Evolutionary conservation across 805 yeast genomes (phyloP), one percentile per base, ranked within the genome.

Genomic region (Yarrowia porcina): DNA sequence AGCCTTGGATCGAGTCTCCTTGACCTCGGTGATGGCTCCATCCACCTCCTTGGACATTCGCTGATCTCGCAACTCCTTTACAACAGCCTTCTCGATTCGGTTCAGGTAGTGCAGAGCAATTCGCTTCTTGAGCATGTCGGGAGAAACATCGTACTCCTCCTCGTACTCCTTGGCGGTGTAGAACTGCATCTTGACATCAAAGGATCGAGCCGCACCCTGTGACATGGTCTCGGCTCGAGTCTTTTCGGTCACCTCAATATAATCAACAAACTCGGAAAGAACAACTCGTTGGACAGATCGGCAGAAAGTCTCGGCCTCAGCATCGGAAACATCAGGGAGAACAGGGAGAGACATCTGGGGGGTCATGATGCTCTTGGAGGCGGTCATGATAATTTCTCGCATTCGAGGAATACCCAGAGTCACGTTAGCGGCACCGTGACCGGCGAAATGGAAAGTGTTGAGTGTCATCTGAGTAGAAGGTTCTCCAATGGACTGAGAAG

Each of bases 371-470:
- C 88, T 78, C 21, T 97, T 85, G 65, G 97, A 90, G 20, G 99
- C 99, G 12, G 99, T 96, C 99, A 94, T 94, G 74, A 94, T 91
- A 76, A 94, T 94, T 83, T 94, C 99, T 84, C 99, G 88, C 90
- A 94, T 86, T 84, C 99, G 97, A 42, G 99, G 99, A 73, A 94
- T 94, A 88, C 99, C 99, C 71, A 94, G 82, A 0, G 99, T 94
- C 67, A 94, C 99, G 77, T 94, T 94, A 49, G 99, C 99, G 64
- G 99, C 99, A 85, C 99, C 99, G 79, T 96, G 99, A 75, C 99
- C 99, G 70, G 99, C 99, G 73, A 94, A 94, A 80, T 94, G 97
- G 90, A 90, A 90, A 50, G 97, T 90, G 75, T 90, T 90, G 71
- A 90, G 83, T 17, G 99, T 94, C 99, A 94, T 94, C 80, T 94